phyloP scores from a whole-genome alignment of 768 basidiomycete genomes.

The Suillus occidentalis region DNA sequence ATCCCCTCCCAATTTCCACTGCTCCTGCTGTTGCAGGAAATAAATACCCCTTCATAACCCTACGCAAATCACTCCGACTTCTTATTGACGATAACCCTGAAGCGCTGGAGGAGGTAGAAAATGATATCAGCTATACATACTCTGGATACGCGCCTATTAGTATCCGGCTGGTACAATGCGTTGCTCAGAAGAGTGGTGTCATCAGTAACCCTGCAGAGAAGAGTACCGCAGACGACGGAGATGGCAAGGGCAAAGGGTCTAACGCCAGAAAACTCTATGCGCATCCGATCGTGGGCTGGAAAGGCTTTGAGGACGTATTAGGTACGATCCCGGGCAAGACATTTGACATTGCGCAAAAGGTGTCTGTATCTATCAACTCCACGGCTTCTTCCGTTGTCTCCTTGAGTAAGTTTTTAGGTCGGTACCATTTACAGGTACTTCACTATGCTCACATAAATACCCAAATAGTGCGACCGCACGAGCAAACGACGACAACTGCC shows the following conservation, averaged over 20 bases:
- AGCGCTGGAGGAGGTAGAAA: slow-evolving; percentile 78
- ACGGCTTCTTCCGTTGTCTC: slow-evolving; percentile 29
- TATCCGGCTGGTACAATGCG: slow-evolving; percentile 87
- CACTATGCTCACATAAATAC: slow-evolving; percentile 3
- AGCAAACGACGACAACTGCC: slow-evolving; percentile 76
- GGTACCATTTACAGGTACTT: background rate
- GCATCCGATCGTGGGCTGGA: slow-evolving; percentile 95
- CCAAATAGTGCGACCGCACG: slow-evolving; percentile 47
- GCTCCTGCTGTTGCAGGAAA: slow-evolving; percentile 38
- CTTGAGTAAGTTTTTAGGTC: slow-evolving; percentile 33
- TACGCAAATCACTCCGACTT: slow-evolving; percentile 87
- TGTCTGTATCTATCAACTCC: slow-evolving; percentile 28
- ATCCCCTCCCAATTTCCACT: slow-evolving; percentile 59
- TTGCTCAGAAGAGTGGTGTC: slow-evolving; percentile 88
- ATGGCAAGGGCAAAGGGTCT: slow-evolving; percentile 38
- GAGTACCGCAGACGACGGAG: slow-evolving; percentile 39
- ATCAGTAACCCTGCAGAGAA: slow-evolving; percentile 76
- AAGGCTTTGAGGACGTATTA: slow-evolving; percentile 92
- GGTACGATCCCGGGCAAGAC: slow-evolving; percentile 81
- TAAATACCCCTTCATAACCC: slow-evolving; percentile 69
- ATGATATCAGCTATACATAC: slow-evolving; percentile 95
- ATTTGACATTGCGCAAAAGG: slow-evolving; percentile 69
- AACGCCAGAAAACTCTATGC: slow-evolving; percentile 65
- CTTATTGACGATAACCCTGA: slow-evolving; percentile 86
- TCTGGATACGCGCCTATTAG: slow-evolving; percentile 96